These are phyloP conservation scores for Saccharata proteae DNA, from an alignment of 2,329 filamentous ascomycete species.

Conservation along the genomic window DNA sequence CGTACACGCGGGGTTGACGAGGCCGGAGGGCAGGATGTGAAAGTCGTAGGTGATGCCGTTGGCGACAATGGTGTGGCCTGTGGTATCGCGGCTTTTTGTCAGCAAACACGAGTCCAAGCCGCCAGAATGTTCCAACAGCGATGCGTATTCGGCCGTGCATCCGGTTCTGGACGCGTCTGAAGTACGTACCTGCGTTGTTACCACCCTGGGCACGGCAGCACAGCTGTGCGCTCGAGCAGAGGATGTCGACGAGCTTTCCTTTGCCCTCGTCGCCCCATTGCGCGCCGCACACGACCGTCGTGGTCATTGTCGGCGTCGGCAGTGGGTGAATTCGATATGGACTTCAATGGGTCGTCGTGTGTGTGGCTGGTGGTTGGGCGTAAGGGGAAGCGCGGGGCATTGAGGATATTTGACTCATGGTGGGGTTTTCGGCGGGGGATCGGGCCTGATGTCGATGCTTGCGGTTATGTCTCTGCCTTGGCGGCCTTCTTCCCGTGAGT, in stretches of 20 bases:
- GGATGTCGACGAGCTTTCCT: constrained; percentile 48
- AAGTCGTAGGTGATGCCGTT: constrained; percentile 34
- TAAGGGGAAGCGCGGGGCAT: no score
- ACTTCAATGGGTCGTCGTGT: no score
- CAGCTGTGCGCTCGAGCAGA: constrained; percentile 39
- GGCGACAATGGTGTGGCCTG: constrained; percentile 29
- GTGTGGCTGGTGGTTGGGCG: no score
- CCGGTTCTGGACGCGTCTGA: constrained; percentile 19
- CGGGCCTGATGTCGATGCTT: no score
- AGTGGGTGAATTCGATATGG: no score
- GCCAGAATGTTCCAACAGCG: constrained; percentile 14
- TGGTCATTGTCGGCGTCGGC: constrained; percentile 28
- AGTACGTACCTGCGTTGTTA: constrained; percentile 50
- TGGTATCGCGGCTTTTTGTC: not conserved
- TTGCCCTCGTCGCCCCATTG: constrained; percentile 51
- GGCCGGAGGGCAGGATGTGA: constrained; percentile 43
- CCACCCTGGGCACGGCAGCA: constrained; percentile 49
- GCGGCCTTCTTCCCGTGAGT: no score
- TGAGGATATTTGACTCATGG: no score
- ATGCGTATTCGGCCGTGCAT: constrained; percentile 2
- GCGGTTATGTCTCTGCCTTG: no score
- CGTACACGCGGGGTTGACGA: constrained; percentile 57
- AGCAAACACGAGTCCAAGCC: constrained; percentile 5
- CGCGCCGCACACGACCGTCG: constrained; percentile 46
- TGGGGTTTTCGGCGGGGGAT: no score